Percentiles rank a stretch among this genome's conserved stretches.
Conservation (phyloP, 345 rosid species). For the Boechera retrofracta region DNA sequence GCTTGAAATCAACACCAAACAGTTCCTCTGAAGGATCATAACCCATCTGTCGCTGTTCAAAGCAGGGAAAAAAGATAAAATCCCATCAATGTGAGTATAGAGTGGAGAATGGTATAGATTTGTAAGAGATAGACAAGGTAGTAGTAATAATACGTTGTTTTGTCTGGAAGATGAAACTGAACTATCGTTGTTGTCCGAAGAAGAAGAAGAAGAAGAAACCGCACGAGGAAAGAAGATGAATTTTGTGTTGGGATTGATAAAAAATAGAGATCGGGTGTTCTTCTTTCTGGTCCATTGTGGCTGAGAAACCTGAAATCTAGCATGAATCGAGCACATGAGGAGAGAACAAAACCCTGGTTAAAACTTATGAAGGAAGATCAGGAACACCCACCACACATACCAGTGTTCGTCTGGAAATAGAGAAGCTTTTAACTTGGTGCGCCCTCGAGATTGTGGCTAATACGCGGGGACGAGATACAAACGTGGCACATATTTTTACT, state of each 20-base stretch:
- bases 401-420: constrained; percentile 9
- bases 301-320: constrained; percentile 41
- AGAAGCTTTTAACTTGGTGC: background rate
- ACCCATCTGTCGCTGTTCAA: constrained; percentile 55
- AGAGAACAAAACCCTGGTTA: background rate
- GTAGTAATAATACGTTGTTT: constrained; percentile 46
- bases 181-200: constrained; percentile 45
- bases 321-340: constrained; percentile 48
- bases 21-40: constrained; percentile 87
- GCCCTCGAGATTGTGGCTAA: constrained; percentile 14
- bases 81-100: constrained; percentile 11
- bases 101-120: constrained; percentile 6
- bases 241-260: constrained; percentile 42
- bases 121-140: background rate
- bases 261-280: constrained; percentile 18
- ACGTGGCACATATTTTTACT: too few relatives aligned
- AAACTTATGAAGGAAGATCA: background rate
- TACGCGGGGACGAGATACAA: background rate
- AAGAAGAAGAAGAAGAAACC: constrained; percentile 38
- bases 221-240: constrained; percentile 45
- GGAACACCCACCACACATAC: constrained; percentile 37
- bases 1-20: constrained; percentile 63
- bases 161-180: constrained; percentile 50
- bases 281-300: constrained; percentile 48
- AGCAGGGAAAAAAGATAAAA: constrained; percentile 4